Percentiles rank a stretch among this genome's conserved stretches.
Evolutionary conservation across 305 asterid genomes (phyloP).

Genomic region (Plantago coronopus): DNA sequence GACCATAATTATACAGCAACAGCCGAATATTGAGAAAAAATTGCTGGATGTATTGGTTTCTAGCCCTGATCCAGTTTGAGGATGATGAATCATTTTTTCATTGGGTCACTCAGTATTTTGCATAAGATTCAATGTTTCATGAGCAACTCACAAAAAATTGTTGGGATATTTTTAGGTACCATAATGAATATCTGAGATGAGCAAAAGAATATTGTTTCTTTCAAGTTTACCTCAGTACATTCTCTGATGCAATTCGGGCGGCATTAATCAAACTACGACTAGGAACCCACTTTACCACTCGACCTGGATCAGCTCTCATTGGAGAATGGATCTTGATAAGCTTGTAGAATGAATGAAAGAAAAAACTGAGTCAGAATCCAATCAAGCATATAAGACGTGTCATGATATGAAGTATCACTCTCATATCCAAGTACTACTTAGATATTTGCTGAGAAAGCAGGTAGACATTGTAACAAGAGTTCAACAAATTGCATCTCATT

Average conservation of each 20-base stretch:
- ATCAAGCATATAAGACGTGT: neutral
- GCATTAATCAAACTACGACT: slow-evolving; percentile 60
- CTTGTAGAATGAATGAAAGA: slow-evolving; percentile 33
- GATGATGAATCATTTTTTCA: too few species aligned
- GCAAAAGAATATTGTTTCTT: too few species aligned
- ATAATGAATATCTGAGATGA: too few species aligned
- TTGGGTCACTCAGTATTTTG: too few species aligned
- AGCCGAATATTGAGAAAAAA: too few species aligned
- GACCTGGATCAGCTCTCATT: slow-evolving; percentile 86
- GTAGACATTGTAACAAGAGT: neutral
- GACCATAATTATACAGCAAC: too few species aligned
- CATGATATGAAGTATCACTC: neutral
- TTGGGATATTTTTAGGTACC: too few species aligned
- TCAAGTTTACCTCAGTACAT: slow-evolving; percentile 55
- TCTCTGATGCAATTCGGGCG: slow-evolving; percentile 86
- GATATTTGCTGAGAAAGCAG: neutral
- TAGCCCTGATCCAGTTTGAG: too few species aligned
- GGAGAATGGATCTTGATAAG: slow-evolving; percentile 97
- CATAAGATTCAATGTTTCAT: too few species aligned
- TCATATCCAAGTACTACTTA: neutral
- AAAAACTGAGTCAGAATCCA: slow-evolving; percentile 6
- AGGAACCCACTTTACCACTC: slow-evolving; percentile 78
- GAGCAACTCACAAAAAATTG: too few species aligned
- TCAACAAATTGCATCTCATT: neutral
- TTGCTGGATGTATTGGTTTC: too few species aligned